phyloP scores from a whole-genome alignment of 805 yeast genomes.

The Ogataea pini region DNA sequence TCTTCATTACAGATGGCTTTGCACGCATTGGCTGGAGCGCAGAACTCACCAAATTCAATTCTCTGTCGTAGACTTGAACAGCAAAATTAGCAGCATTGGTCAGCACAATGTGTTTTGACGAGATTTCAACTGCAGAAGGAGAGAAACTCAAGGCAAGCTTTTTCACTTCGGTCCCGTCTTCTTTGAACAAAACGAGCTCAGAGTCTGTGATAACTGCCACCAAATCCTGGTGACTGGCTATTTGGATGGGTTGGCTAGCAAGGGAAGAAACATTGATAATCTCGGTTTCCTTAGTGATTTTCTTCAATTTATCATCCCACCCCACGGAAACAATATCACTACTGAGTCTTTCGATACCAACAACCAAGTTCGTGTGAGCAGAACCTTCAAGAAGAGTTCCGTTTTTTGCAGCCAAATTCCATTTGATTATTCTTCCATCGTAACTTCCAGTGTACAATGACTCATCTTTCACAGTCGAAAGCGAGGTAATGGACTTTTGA shows the following conservation, averaged over 20 bases:
- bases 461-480: conserved; percentile 35
- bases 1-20: conserved; percentile 59
- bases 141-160: conserved; percentile 37
- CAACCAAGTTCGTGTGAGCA: conserved; percentile 68
- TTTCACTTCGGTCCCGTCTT: conserved; percentile 33
- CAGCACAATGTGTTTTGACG: conserved; percentile 46
- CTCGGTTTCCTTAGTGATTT: conserved; percentile 30
- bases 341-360: conserved; percentile 42
- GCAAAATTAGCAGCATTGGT: conserved; percentile 45
- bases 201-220: conserved; percentile 49
- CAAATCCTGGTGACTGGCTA: conserved; percentile 39
- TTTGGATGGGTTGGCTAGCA: conserved; percentile 50
- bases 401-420: conserved; percentile 48
- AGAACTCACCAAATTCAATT: conserved; percentile 15
- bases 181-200: conserved; percentile 37
- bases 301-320: conserved; percentile 83
- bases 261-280: conserved; percentile 35
- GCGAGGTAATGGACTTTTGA: conserved; percentile 75
- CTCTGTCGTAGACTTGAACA: conserved; percentile 41
- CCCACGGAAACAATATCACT: conserved; percentile 47
- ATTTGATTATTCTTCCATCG: conserved; percentile 71
- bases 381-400: conserved; percentile 40
- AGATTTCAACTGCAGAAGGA: conserved; percentile 49
- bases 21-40: conserved; percentile 50
- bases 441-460: conserved; percentile 63